phyloP scores from a whole-genome alignment of 2,329 filamentous ascomycete genomes.

The Biscogniauxia sp. region DNA sequence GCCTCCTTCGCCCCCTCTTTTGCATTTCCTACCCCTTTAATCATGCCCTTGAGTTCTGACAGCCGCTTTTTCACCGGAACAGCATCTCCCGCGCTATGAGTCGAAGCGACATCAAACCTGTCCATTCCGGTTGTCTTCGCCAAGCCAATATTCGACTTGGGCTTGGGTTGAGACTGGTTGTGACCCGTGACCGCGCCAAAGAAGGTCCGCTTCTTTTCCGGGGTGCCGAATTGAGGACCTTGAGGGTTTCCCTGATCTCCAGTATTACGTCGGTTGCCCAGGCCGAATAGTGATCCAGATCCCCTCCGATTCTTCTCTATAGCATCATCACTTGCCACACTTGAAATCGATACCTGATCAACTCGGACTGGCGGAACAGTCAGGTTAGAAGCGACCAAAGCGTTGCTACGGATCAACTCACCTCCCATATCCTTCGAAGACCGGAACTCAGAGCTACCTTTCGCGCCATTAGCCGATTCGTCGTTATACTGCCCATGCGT shows the following conservation, averaged over 20 bases:
- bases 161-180: conserved; percentile 19
- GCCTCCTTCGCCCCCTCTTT: conserved; percentile 28
- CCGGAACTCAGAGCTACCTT: conserved; percentile 38
- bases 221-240: conserved; percentile 17
- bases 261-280: conserved; percentile 29
- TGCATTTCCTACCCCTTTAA: conserved; percentile 28
- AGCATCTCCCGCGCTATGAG: conserved; percentile 14
- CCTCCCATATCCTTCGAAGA: conserved; percentile 51
- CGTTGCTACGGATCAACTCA: conserved; percentile 36
- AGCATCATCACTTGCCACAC: conserved; percentile 38
- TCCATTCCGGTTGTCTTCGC: conserved; percentile 14
- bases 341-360: conserved; percentile 44
- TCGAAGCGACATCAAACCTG: conserved; percentile 15
- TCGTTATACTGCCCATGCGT: conserved; percentile 41
- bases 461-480: conserved; percentile 35
- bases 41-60: conserved; percentile 33
- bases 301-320: conserved; percentile 37
- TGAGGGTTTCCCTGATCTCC: conserved; percentile 18
- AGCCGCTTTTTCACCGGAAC: conserved; percentile 27
- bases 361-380: conserved; percentile 25
- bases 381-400: conserved; percentile 28
- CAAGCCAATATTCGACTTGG: conserved; percentile 21
- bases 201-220: conserved; percentile 41
- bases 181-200: conserved; percentile 30
- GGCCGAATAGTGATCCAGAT: conserved; percentile 38